Base-by-base conservation (phyloP, 805 yeast genomes). In the Sugiyamaella marilandica region DNA sequence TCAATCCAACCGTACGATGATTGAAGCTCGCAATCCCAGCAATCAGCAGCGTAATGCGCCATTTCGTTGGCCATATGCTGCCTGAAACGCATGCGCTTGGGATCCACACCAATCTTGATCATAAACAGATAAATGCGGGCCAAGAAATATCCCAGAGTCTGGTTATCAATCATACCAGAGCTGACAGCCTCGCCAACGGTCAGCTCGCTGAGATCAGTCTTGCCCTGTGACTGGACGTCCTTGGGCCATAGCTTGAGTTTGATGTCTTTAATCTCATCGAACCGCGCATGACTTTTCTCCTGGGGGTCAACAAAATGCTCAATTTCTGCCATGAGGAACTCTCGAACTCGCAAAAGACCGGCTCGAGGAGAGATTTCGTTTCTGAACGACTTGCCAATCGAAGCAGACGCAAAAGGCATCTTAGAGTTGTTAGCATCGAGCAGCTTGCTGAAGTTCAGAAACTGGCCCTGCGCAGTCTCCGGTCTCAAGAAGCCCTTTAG, bases 401-500 rank as follows among this genome's bases (percentile, higher is more conserved):
- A 87, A 49, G 99, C 99, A 59, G 97, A 89, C n/a, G 99, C 99
- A 72, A 94, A 94, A 54, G 99, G 99, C 92, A 95, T 91, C 72
- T 84, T 87, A 72, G 85, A 83, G 75, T 94, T 94, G 81, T 94
- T 94, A 78, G 83, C 87, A 66, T 94, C 99, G 64, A 89, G 81
- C 65, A 94, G 79, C 74, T 92, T 95, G 77, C 82, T 81, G 75
- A 94, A 94, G 79, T 94, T 94, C 68, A 94, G 79, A 71, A 94
- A 94, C 76, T 94, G 99, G 67, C 99, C 99, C 78, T 94, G 99
- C 24, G 99, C 99, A 59, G 99, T 94, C 77, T 94, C 99, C 56
- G 99, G 99, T 74, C 99, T 84, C 68, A 94, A 74, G 74, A 81
- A 94, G 61, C 99, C 99, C 77, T 87, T 91, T 70, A 91, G 75